A percentile compares a stretch with the other conserved stretches of the same genome.
Evolutionary conservation across 2,329 filamentous ascomycete genomes (phyloP).

Genomic region (Fragosphaeria purpurea): DNA sequence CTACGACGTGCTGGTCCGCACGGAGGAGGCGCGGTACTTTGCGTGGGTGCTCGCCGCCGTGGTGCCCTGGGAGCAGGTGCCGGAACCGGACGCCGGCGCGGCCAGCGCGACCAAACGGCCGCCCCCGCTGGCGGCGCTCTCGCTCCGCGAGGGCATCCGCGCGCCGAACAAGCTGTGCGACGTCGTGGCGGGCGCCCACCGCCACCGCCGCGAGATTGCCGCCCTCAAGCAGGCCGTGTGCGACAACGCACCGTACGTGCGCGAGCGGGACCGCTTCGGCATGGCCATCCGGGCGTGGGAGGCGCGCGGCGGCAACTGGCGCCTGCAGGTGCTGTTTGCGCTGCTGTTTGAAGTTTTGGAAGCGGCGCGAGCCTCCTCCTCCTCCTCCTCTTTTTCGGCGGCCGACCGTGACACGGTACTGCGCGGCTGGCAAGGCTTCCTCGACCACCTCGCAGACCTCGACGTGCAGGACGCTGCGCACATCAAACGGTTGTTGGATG

Average conservation of each 20-base stretch:
- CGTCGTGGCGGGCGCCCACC: slow-evolving; percentile 35
- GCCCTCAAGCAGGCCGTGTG: slow-evolving; percentile 39
- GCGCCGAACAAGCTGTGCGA: slow-evolving; percentile 65
- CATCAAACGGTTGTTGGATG: slow-evolving; percentile 60
- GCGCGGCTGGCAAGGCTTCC: slow-evolving; percentile 41
- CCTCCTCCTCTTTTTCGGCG: background rate
- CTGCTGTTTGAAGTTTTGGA: slow-evolving; percentile 52
- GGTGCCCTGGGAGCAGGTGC: slow-evolving; percentile 57
- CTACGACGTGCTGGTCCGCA: slow-evolving; percentile 46
- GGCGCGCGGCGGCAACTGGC: slow-evolving; percentile 52
- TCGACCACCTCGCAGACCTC: slow-evolving; percentile 44
- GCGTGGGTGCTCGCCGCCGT: slow-evolving; percentile 70
- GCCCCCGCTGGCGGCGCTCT: slow-evolving; percentile 50
- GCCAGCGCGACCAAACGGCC: slow-evolving; percentile 2
- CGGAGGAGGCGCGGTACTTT: slow-evolving; percentile 56
- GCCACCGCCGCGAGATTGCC: slow-evolving; percentile 12
- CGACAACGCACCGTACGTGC: slow-evolving; percentile 32
- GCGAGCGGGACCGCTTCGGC: slow-evolving; percentile 54
- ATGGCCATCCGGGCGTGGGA: slow-evolving; percentile 70
- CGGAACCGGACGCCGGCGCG: slow-evolving; percentile 19
- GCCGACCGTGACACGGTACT: slow-evolving; percentile 37
- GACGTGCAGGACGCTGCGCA: slow-evolving; percentile 48
- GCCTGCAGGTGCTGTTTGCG: slow-evolving; percentile 57
- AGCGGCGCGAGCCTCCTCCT: slow-evolving; percentile 9
- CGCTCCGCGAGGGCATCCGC: slow-evolving; percentile 69